These are phyloP conservation scores for Coniochaeta sp. DNA, from an alignment of 2,329 filamentous ascomycete genomes.

Conservation along the genomic window DNA sequence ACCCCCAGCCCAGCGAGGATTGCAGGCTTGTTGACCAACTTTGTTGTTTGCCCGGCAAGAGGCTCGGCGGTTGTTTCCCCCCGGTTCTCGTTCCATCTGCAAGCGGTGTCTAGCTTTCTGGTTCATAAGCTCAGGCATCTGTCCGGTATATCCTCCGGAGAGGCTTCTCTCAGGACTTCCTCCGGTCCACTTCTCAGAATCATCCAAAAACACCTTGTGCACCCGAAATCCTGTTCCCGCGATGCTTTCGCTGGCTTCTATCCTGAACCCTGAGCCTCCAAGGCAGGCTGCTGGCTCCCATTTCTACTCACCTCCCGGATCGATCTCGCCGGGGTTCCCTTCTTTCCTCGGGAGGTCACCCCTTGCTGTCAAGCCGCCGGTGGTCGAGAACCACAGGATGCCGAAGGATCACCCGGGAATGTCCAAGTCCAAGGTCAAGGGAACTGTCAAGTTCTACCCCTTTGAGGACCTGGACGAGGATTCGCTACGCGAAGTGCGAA, in stretches of 20 bases:
- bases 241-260: slow-evolving; percentile 60
- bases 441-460: slow-evolving; percentile 66
- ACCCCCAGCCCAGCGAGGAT: background rate
- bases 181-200: slow-evolving; percentile 11
- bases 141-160: slow-evolving; percentile 3
- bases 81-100: slow-evolving; percentile 6
- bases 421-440: slow-evolving; percentile 54
- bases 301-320: slow-evolving; percentile 34
- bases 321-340: slow-evolving; percentile 28
- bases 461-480: slow-evolving; percentile 58
- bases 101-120: slow-evolving; percentile 18
- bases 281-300: slow-evolving; percentile 19
- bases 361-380: slow-evolving; percentile 17
- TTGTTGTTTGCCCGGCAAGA: background rate
- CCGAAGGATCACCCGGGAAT: slow-evolving; percentile 59
- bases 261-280: slow-evolving; percentile 56
- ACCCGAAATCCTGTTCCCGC: slow-evolving; percentile 18
- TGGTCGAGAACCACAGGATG: slow-evolving; percentile 46
- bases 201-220: slow-evolving; percentile 24
- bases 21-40: background rate
- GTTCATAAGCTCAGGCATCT: slow-evolving; percentile 15
- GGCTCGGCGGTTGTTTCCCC: background rate
- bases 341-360: background rate
- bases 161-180: background rate
- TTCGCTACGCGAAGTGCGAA: slow-evolving; percentile 49